Percentiles rank a stretch among this genome's conserved stretches.
Evolutionary conservation across 208 protist species (phyloP).

Genomic region (Vickermania ingenoplastis): DNA sequence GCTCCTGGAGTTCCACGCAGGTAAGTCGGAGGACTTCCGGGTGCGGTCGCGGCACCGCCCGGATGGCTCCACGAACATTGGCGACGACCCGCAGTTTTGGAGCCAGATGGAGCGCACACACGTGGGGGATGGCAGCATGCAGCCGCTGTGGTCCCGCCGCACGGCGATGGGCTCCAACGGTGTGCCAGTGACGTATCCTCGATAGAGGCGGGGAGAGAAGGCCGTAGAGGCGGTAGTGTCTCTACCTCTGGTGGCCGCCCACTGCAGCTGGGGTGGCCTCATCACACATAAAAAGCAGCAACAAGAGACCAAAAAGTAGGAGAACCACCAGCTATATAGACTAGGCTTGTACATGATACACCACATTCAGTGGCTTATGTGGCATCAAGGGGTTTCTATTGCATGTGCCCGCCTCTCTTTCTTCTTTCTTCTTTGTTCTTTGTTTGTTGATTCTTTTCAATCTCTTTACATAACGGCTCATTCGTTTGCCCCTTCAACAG

Average conservation of each 20-base stretch:
- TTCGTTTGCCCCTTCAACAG: slow-evolving; percentile 1
- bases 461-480: slow-evolving; percentile 3
- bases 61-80: slow-evolving; percentile 79
- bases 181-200: slow-evolving; percentile 45
- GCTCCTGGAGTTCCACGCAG: slow-evolving; percentile 73
- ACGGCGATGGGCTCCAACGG: slow-evolving; percentile 64
- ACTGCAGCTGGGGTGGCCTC: neutral
- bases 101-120: slow-evolving; percentile 36
- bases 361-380: no score
- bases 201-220: slow-evolving; percentile 13
- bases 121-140: slow-evolving; percentile 64
- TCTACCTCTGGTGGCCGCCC: neutral
- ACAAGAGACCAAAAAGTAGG: neutral
- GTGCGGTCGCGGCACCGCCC: slow-evolving; percentile 77
- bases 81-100: slow-evolving; percentile 76
- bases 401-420: no score
- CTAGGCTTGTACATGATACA: no score
- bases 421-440: slow-evolving; percentile 10
- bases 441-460: neutral
- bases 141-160: slow-evolving; percentile 62
- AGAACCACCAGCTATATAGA: no score
- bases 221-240: neutral
- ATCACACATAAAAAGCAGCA: neutral
- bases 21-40: slow-evolving; percentile 37
- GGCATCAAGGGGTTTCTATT: no score